phyloP scores from a whole-genome alignment of 257 asterid species.

The Plantago elongata region DNA sequence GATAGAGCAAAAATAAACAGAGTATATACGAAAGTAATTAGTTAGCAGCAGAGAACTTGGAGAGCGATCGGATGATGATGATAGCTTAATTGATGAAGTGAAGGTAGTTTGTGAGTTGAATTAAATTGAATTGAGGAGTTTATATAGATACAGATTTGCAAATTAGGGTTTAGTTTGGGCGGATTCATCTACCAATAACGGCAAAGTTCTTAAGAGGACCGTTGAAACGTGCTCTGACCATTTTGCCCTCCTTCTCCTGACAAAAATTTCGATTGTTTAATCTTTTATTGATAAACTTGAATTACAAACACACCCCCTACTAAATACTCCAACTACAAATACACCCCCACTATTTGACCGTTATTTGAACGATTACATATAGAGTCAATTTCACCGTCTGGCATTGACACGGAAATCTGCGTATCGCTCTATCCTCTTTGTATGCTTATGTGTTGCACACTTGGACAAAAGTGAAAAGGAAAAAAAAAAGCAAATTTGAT shows the following conservation, averaged over 20 bases:
- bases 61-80: neutral
- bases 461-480: too few relatives aligned
- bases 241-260: neutral
- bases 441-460: too few relatives aligned
- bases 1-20: conserved; percentile 20
- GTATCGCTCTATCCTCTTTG: too few relatives aligned
- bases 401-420: too few relatives aligned
- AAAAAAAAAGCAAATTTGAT: too few relatives aligned
- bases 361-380: too few relatives aligned
- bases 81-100: neutral
- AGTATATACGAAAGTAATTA: conserved; percentile 17
- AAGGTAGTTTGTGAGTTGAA: conserved; percentile 15
- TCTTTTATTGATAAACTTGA: too few relatives aligned
- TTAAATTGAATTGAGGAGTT: conserved; percentile 10
- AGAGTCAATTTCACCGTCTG: too few relatives aligned
- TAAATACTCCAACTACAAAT: too few relatives aligned
- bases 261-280: too few relatives aligned
- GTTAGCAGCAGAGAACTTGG: neutral
- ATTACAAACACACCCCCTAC: too few relatives aligned
- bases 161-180: neutral
- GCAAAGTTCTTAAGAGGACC: conserved; percentile 44
- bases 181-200: conserved; percentile 24
- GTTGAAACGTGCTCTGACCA: conserved; percentile 31
- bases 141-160: conserved; percentile 16
- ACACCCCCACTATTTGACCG: too few relatives aligned